phyloP scores from a whole-genome alignment of 2,329 filamentous ascomycete species.

The Fusarium annulatum region DNA sequence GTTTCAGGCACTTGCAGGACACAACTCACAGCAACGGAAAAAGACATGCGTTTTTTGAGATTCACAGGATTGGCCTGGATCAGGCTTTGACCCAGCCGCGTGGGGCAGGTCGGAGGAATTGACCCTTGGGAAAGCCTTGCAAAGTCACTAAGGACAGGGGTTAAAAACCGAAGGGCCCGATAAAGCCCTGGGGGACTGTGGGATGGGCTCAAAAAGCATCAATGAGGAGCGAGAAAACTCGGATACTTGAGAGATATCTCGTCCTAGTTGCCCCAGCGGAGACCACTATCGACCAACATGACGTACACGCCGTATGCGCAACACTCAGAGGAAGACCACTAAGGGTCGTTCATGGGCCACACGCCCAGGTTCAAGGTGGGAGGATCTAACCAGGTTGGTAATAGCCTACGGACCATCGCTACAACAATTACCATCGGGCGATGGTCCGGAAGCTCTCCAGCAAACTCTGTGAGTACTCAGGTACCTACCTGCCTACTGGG shows the following conservation, averaged over 20 bases:
- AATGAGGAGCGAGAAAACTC: slow-evolving; percentile 34
- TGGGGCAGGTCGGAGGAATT: slow-evolving; percentile 31
- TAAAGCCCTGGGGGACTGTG: slow-evolving; percentile 18
- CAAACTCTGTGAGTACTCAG: slow-evolving; percentile 31
- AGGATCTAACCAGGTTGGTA: slow-evolving; percentile 30
- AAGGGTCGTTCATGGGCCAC: slow-evolving; percentile 35
- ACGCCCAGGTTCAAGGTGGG: slow-evolving; percentile 39
- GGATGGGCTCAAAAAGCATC: slow-evolving; percentile 31
- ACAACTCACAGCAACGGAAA: slow-evolving; percentile 20
- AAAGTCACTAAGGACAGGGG: slow-evolving; percentile 23
- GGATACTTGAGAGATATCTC: slow-evolving; percentile 31
- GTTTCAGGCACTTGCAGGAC: slow-evolving; percentile 20
- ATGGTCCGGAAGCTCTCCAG: slow-evolving; percentile 41
- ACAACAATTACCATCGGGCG: slow-evolving; percentile 40
- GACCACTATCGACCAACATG: slow-evolving; percentile 39
- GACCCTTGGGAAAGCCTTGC: slow-evolving; percentile 20
- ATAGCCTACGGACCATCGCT: slow-evolving; percentile 45
- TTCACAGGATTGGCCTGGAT: slow-evolving; percentile 25
- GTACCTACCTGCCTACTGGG: not conserved
- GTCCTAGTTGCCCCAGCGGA: slow-evolving; percentile 32
- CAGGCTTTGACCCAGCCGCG: slow-evolving; percentile 16
- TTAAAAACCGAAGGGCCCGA: slow-evolving; percentile 26
- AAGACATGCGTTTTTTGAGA: slow-evolving; percentile 12
- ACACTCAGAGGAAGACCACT: slow-evolving; percentile 40
- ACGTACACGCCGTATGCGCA: slow-evolving; percentile 42